Base-by-base conservation (phyloP, 345 rosid species). In the Luvunga scandens region DNA sequence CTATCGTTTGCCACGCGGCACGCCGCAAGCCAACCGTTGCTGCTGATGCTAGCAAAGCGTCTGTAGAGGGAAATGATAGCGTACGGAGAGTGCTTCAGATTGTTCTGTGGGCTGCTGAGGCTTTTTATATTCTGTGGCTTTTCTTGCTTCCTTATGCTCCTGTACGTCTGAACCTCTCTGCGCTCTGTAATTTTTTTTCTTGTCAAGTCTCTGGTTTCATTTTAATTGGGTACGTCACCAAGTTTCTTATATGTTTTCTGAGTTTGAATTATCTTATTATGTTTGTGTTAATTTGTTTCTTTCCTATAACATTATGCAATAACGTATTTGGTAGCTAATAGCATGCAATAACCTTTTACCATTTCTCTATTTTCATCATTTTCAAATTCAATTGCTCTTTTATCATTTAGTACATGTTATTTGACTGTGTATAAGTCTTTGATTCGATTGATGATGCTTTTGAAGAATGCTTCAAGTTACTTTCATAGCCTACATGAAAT, bases 131-230 rank as follows among this genome's bases (percentile, higher is more conserved):
- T 76, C 78, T 89, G 73, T 96, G 97, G 97, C 98, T 96, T 77
- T 91, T 96, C 83, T 84, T 96, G 67, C 98, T 96, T 53, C 99
- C 97, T 48, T 90, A 85, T 83, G 98, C 98, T 69, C 97, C 98
- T 72, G 97, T 92, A 74, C 63, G 91, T 71, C 56, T 50, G 1
- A 64, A 7, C 31, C 68, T 8, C 24, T 64, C 56, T 66, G 5
- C 12, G 34, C 22, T 45, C 18, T 21, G 68, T 56, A 13, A 39
- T 67, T 59, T 68, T 10, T 10, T 7, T 31, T 55, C 65, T 71
- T 16, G 39, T 50, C 50, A 19, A 56, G 33, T 42, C 56, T 24
- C 28, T 22, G 19, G 33, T 68, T n/a, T 53, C 16, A 30, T 39
- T 66, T 21, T 4, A 68, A 68, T 39, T 68, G 71, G 16, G 21